phyloP scores from a whole-genome alignment of 140 eudicot species.

The Cichorium intybus region DNA sequence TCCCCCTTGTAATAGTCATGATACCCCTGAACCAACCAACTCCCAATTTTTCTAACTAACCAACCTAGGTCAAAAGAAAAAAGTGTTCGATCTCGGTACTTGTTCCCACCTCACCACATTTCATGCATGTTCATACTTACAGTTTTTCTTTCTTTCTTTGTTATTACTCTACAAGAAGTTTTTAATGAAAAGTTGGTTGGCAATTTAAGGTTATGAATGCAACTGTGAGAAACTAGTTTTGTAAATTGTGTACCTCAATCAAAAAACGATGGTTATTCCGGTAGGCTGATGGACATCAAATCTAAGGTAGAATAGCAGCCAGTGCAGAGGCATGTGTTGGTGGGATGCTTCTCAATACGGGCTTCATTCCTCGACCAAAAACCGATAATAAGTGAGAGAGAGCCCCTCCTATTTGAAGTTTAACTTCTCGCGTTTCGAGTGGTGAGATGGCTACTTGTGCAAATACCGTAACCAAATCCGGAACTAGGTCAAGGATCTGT shows the following conservation, averaged over 20 bases:
- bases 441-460: conserved; percentile 84
- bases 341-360: conserved; percentile 63
- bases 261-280: conserved; percentile 24
- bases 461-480: conserved; percentile 69
- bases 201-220: not conserved
- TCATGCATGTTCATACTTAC: not conserved
- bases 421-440: conserved; percentile 71
- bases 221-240: not conserved
- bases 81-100: no score
- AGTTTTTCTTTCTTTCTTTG: not conserved
- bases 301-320: conserved; percentile 65
- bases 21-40: no score
- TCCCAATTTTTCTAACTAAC: no score
- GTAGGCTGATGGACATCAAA: conserved; percentile 33
- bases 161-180: not conserved
- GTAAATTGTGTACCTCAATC: conserved; percentile 26
- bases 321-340: conserved; percentile 77
- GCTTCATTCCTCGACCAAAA: conserved; percentile 72
- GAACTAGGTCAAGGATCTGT: conserved; percentile 76
- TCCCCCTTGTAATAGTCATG: no score
- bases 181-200: not conserved
- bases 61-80: no score
- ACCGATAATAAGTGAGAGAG: conserved; percentile 75
- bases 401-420: conserved; percentile 70
- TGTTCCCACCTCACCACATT: no score